Evolutionary conservation across 345 rosid species (phyloP), one percentile per base, ranked within the genome.

Genomic region (Crucihimalaya himalaica): DNA sequence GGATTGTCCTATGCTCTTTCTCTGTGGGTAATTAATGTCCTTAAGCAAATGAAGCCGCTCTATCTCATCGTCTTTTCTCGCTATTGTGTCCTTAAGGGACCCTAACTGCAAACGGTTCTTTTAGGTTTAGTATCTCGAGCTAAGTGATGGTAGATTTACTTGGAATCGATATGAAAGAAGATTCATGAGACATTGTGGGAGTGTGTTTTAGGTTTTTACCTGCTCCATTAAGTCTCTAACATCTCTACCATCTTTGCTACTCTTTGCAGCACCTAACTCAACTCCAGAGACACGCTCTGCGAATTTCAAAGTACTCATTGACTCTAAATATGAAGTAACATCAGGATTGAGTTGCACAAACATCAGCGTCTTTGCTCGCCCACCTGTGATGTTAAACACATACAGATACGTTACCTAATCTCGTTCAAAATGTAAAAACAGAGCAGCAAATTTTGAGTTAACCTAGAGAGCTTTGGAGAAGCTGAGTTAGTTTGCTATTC

Each of bases 401-500:
- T 14, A 48, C 2, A 69, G 20, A 55, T 10, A 45, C 19, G 45
- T 60, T 46, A 55, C 70, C 19, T 45, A 5, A 14, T 31, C 10
- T 60, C 3, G 37, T 28, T 25, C 48, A 40, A 3, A 13, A 54
- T 32, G 27, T 47, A 20, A 29, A 46, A 66, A 52, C 28, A 59
- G 29, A 29, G 35, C 32, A 42, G 6, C 1, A 6, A 2, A 1
- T 45, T 25, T 66, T 63, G 31, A 88, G 88, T 40, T 51, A 62
- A 75, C 79, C 96, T 78, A 95, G 81, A 47, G 99, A 88, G 76
- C 88, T 96, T 79, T 95, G 99, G 78, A 95, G 83, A 32, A 95
- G 91, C 63, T 87, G 99, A 1, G 97, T 95, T 69, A 95, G 96
- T 72, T 95, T 95, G 97, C 99, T 95, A 81, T 95, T 95, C 51